Evolutionary conservation across 1,284 basidiomycete species (phyloP).

Genomic region (Heterobasidion occidentale): DNA sequence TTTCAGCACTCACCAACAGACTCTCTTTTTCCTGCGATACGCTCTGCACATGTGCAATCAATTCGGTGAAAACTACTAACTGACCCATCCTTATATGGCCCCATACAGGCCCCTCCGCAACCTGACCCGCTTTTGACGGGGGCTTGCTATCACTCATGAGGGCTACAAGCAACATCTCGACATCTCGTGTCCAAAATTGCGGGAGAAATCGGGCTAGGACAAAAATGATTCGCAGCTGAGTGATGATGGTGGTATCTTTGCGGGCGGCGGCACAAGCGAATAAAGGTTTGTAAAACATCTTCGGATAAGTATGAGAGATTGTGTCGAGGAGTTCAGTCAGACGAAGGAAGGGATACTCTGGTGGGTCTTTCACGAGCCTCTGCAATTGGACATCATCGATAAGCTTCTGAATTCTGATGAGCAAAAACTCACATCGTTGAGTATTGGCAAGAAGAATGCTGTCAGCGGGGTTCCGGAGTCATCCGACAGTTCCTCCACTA

Average conservation of each 20-base stretch:
- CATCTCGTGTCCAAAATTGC: conserved; percentile 63
- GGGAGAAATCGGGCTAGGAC: conserved; percentile 46
- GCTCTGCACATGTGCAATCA: conserved; percentile 45
- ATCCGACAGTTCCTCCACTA: conserved; percentile 37
- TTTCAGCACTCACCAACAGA: conserved; percentile 22
- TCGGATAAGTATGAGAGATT: conserved; percentile 48
- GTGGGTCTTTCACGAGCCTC: conserved; percentile 42
- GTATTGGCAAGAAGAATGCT: conserved; percentile 33
- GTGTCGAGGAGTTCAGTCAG: conserved; percentile 43
- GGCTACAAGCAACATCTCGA: conserved; percentile 72
- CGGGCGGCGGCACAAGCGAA: conserved; percentile 62
- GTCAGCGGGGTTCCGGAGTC: conserved; percentile 33
- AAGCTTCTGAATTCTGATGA: background rate
- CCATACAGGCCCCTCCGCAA: conserved; percentile 21
- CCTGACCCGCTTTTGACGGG: conserved; percentile 19
- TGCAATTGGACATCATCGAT: conserved; percentile 16
- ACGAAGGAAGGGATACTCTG: conserved; percentile 31
- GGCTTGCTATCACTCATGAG: conserved; percentile 45
- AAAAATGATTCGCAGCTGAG: conserved; percentile 48
- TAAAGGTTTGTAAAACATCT: conserved; percentile 68
- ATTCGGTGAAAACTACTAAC: conserved; percentile 53
- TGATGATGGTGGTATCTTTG: conserved; percentile 47
- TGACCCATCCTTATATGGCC: conserved; percentile 56
- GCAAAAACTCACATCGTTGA: conserved; percentile 41
- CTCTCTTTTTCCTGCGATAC: conserved; percentile 34